A percentile compares a stretch with the other conserved stretches of the same genome.
These are phyloP conservation scores for Lipomyces orientalis DNA, from an alignment of 805 yeast genomes.

Conservation along the genomic window DNA sequence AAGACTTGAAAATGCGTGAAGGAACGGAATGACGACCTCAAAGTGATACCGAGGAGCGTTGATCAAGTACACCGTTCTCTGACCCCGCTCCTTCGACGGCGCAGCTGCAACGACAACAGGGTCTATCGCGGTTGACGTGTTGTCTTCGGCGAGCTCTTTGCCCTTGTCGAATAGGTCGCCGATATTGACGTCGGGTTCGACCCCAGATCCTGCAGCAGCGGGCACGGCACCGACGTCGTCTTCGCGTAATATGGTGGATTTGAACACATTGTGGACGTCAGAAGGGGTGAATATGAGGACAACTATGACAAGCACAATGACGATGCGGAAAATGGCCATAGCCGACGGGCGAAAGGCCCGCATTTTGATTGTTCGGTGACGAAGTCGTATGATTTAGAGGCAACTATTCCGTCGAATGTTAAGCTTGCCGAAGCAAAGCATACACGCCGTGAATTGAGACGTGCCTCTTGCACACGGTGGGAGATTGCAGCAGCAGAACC, in stretches of 20 bases:
- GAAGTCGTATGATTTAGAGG: not conserved
- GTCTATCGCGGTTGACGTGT: not conserved
- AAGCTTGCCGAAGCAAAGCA: not conserved
- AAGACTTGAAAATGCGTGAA: slow-evolving; percentile 21
- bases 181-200: not conserved
- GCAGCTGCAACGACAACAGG: not conserved
- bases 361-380: not conserved
- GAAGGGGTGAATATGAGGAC: slow-evolving; percentile 9
- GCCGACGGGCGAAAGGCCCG: slow-evolving; percentile 6
- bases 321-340: not conserved
- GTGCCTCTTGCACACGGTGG: not conserved
- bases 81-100: not conserved
- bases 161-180: slow-evolving; percentile 7
- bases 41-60: slow-evolving; percentile 33
- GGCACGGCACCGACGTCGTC: not conserved
- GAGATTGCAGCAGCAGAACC: too few species aligned
- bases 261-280: slow-evolving; percentile 8
- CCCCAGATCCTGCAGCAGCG: not conserved
- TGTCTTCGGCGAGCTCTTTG: not conserved
- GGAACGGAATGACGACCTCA: slow-evolving; percentile 33
- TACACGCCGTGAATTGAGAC: not conserved
- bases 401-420: not conserved
- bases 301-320: slow-evolving; percentile 7
- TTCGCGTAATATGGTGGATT: not conserved
- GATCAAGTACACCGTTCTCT: slow-evolving; percentile 20